Base-by-base conservation (phyloP, 345 rosid species). In the Ceriops decandra region DNA sequence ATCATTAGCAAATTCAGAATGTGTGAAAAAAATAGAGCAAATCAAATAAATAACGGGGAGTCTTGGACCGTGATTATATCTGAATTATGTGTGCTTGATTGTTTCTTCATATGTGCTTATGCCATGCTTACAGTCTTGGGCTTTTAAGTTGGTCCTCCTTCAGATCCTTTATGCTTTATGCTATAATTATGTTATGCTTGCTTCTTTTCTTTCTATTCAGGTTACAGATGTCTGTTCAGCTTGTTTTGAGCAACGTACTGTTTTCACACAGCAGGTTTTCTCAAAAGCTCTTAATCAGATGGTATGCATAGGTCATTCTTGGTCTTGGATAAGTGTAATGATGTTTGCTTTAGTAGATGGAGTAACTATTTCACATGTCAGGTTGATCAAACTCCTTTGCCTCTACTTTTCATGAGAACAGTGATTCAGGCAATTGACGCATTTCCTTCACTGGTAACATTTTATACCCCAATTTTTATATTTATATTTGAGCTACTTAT, bases 401-500 rank as follows among this genome's bases (percentile, higher is more conserved):
- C 98, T 64, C 79, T 93, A 53, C 96, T 93, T 70, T 93, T 93
- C 80, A 91, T 93, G 98, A 83, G 98, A 87, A 91, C 98, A 7
- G 97, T 89, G n/a, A 93, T 93, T 66, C 97, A 91, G 82, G 90
- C 97, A 64, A 88, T 91, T 56, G 98, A 93, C 64, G 98, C 98
- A 57, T 93, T 88, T 83, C 98, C 98, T 26, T 63, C 89, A 7
- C 85, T 93, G 90, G 98, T 93, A 89, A 80, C 64, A 56, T 62
- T 64, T 47, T 46, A 7, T 49, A 16, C 30, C 19, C 58, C 19
- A 58, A 3, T 57, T 42, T 21, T n/a, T 8, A 22, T 33, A 20
- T 46, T 21, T 17, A 24, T 59, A 15, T 63, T 62, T 26, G 32
- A 28, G 42, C 35, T 42, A 56, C 28, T 56, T 24, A 21, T 56